A percentile compares a stretch with the other conserved stretches of the same genome.
Evolutionary conservation across 2,329 filamentous ascomycete species (phyloP).

Genomic region (Mariannaea sp.): DNA sequence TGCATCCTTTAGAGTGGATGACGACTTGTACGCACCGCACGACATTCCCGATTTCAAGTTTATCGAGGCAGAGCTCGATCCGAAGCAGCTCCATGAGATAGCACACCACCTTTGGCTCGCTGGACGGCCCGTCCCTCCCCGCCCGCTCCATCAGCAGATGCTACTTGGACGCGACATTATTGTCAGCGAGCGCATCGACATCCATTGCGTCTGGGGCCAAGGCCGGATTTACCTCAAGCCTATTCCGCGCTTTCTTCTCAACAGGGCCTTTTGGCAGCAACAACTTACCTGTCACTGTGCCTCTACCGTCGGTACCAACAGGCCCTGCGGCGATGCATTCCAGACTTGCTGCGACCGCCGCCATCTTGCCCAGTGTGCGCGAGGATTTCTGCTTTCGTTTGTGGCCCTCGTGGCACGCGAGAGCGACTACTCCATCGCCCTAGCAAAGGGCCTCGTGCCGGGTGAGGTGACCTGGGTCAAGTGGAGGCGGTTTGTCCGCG

Average conservation of each 20-base stretch:
- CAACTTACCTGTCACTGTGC: conserved; percentile 31
- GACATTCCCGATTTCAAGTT: conserved; percentile 1
- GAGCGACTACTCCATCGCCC: conserved; percentile 12
- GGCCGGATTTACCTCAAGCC: conserved; percentile 47
- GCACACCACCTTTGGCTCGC: conserved; percentile 29
- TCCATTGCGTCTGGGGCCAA: conserved; percentile 48
- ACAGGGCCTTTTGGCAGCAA: conserved; percentile 43
- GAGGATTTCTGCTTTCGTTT: conserved; percentile 15
- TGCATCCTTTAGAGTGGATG: conserved; percentile 3
- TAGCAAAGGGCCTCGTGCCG: conserved; percentile 2
- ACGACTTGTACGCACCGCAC: conserved; percentile 7
- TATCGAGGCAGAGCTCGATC: conserved; percentile 9
- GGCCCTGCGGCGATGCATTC: not conserved
- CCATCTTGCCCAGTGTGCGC: conserved; percentile 7
- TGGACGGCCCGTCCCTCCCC: conserved; percentile 41
- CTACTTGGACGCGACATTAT: conserved; percentile 41
- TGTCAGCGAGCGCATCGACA: conserved; percentile 45
- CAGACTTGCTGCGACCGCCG: conserved; percentile 1
- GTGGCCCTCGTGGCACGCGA: conserved; percentile 6
- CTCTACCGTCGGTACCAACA: not conserved
- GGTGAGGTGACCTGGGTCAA: conserved; percentile 10
- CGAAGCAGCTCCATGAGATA: conserved; percentile 15
- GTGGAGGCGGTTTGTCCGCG: conserved; percentile 7
- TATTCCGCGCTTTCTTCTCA: conserved; percentile 47
- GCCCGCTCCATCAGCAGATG: conserved; percentile 45